Percentiles rank a stretch among this genome's conserved stretches.
These are phyloP conservation scores for Fusarium sp. DNA, from an alignment of 2,329 filamentous ascomycete genomes.

Conservation along the genomic window DNA sequence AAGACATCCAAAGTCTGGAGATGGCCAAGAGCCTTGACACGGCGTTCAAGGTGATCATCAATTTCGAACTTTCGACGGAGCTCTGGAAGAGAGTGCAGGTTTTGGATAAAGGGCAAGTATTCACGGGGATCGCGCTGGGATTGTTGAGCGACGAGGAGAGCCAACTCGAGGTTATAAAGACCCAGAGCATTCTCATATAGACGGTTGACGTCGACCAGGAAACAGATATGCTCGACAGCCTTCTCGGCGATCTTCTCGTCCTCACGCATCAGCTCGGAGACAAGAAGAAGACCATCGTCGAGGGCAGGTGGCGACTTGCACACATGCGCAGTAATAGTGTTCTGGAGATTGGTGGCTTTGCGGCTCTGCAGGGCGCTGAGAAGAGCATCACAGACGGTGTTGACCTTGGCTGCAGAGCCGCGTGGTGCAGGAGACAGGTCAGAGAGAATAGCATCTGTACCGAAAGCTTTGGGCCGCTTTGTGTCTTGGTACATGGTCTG, in stretches of 20 bases:
- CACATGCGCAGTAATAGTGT: slow-evolving; percentile 93
- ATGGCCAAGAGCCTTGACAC: slow-evolving; percentile 80
- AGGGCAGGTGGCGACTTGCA: slow-evolving; percentile 93
- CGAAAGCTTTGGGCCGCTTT: slow-evolving; percentile 56
- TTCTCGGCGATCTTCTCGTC: slow-evolving; percentile 81
- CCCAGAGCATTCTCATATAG: slow-evolving; percentile 92
- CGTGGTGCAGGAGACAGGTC: slow-evolving; percentile 31
- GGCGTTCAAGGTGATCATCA: slow-evolving; percentile 85
- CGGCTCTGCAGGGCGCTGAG: slow-evolving; percentile 73
- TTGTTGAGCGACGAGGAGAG: slow-evolving; percentile 91
- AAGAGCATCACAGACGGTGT: slow-evolving; percentile 88
- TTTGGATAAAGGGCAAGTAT: slow-evolving; percentile 94
- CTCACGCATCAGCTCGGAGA: slow-evolving; percentile 78
- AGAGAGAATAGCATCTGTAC: slow-evolving; percentile 4
- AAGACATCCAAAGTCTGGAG: slow-evolving; percentile 80
- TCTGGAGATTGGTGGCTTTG: slow-evolving; percentile 79
- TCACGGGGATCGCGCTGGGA: slow-evolving; percentile 95
- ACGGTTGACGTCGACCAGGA: slow-evolving; percentile 91
- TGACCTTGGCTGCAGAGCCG: slow-evolving; percentile 72
- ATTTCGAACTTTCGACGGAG: slow-evolving; percentile 83
- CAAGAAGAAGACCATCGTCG: slow-evolving; percentile 83
- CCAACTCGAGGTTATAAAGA: slow-evolving; percentile 90
- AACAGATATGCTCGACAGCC: slow-evolving; percentile 96
- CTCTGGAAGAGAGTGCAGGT: slow-evolving; percentile 78
- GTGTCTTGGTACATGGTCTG: slow-evolving; percentile 95